Evolutionary conservation across 805 yeast species (phyloP).

Genomic region (Zygotorulaspora danielsina): DNA sequence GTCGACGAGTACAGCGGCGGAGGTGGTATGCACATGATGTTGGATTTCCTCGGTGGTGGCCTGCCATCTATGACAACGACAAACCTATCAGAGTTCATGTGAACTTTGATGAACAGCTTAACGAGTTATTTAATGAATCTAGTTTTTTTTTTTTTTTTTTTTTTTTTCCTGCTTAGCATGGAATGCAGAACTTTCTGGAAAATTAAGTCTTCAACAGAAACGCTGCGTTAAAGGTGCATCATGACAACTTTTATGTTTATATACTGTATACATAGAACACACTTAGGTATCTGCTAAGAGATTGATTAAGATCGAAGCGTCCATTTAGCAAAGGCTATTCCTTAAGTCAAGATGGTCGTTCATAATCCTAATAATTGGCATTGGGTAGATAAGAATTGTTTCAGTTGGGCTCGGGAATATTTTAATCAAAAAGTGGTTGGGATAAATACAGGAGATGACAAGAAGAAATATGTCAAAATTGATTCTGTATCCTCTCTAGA

Average conservation of each 20-base stretch:
- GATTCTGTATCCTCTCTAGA: slow-evolving; percentile 48
- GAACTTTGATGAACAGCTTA: slow-evolving; percentile 3
- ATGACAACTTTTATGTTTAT: too few species aligned
- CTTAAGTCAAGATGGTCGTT: slow-evolving; percentile 69
- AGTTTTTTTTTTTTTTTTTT: slow-evolving; percentile 1
- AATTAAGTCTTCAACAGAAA: slow-evolving; percentile 1
- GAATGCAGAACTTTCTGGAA: slow-evolving; percentile 3
- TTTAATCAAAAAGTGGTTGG: slow-evolving; percentile 60
- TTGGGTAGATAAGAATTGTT: slow-evolving; percentile 98
- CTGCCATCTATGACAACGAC: slow-evolving; percentile 46
- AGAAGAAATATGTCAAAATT: slow-evolving; percentile 31
- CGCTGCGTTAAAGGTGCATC: too few species aligned
- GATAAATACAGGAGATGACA: slow-evolving; percentile 33
- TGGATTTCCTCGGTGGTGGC: slow-evolving; percentile 76
- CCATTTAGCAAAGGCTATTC: too few species aligned
- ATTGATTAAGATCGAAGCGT: not conserved
- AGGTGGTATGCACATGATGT: slow-evolving; percentile 90
- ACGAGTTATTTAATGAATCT: not conserved
- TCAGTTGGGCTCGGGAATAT: slow-evolving; percentile 82
- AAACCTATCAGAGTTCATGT: slow-evolving; percentile 33
- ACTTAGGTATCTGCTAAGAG: not conserved
- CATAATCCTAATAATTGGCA: slow-evolving; percentile 99
- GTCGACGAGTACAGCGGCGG: slow-evolving; percentile 89
- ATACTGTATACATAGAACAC: not conserved
- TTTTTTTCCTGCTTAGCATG: not conserved